A percentile compares a stretch with the other conserved stretches of the same genome.
Conservation (phyloP, 1,139 yeast genomes). For the Wickerhamiella pararugosa region DNA sequence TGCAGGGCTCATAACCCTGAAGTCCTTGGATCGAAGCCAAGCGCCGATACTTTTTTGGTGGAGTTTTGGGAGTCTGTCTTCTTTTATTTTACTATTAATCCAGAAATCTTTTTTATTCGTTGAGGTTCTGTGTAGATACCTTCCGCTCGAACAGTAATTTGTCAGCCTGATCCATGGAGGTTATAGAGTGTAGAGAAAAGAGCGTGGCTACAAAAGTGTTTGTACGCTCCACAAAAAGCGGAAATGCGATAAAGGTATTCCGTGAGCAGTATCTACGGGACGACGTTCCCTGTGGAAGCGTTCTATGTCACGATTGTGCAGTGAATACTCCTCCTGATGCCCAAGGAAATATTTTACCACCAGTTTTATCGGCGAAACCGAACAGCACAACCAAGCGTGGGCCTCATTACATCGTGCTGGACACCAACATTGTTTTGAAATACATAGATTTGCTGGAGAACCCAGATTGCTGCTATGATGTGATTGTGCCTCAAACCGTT, state of each 20-base stretch:
- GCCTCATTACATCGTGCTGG: slow-evolving; percentile 67
- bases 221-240: slow-evolving; percentile 69
- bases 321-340: slow-evolving; percentile 27
- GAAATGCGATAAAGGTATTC: slow-evolving; percentile 80
- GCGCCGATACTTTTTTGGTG: slow-evolving; percentile 75
- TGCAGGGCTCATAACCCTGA: slow-evolving; percentile 99
- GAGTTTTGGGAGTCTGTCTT: too few species aligned
- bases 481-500: slow-evolving; percentile 84
- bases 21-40: slow-evolving; percentile 99
- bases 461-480: slow-evolving; percentile 66
- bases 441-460: slow-evolving; percentile 85
- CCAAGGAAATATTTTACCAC: slow-evolving; percentile 30
- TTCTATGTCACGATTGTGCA: slow-evolving; percentile 47
- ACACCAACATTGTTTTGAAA: slow-evolving; percentile 75
- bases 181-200: slow-evolving; percentile 5
- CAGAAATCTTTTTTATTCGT: too few species aligned
- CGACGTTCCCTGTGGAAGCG: slow-evolving; percentile 84
- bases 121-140: too few species aligned
- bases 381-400: slow-evolving; percentile 42
- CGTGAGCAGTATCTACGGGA: slow-evolving; percentile 86
- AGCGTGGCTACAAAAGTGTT: slow-evolving; percentile 62
- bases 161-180: slow-evolving; percentile 4
- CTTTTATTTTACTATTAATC: too few species aligned
- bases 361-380: slow-evolving; percentile 33
- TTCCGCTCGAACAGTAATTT: too few species aligned